Percentiles rank a stretch among this genome's conserved stretches.
phyloP scores from a whole-genome alignment of 257 asterid genomes.

The Plantago elongata region DNA sequence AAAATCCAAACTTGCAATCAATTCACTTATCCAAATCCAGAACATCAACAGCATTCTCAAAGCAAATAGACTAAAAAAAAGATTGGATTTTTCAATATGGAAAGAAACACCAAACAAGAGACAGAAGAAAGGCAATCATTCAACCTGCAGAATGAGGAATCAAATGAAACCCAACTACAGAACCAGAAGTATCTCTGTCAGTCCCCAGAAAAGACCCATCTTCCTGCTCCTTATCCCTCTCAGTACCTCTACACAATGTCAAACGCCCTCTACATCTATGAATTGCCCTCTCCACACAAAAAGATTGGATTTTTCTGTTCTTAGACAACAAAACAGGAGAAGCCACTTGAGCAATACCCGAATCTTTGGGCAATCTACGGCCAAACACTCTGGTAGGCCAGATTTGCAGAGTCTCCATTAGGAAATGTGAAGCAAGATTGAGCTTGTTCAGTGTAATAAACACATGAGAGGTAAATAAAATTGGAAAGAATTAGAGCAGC shows the following conservation, averaged over 20 bases:
- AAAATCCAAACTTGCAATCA: no score
- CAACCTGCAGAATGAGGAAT: constrained; percentile 50
- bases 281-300: constrained; percentile 30
- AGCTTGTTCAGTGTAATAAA: no score
- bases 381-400: constrained; percentile 26
- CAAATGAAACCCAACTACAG: constrained; percentile 63
- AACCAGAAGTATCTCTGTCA: constrained; percentile 51
- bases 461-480: neutral
- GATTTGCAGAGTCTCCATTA: constrained; percentile 49
- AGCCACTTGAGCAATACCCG: constrained; percentile 40
- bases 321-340: constrained; percentile 29
- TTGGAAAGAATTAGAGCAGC: no score
- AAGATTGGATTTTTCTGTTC: constrained; percentile 27
- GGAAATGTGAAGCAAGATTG: neutral
- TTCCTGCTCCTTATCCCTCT: constrained; percentile 28
- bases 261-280: constrained; percentile 22
- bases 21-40: no score
- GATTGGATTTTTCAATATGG: no score
- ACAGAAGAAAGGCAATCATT: constrained; percentile 2
- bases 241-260: constrained; percentile 16
- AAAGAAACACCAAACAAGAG: neutral
- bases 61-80: neutral
- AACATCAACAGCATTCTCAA: no score
- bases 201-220: constrained; percentile 42
- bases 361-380: constrained; percentile 13